Evolutionary conservation across 148 eudicot genomes (phyloP).

Genomic region (Bassia scoparia): DNA sequence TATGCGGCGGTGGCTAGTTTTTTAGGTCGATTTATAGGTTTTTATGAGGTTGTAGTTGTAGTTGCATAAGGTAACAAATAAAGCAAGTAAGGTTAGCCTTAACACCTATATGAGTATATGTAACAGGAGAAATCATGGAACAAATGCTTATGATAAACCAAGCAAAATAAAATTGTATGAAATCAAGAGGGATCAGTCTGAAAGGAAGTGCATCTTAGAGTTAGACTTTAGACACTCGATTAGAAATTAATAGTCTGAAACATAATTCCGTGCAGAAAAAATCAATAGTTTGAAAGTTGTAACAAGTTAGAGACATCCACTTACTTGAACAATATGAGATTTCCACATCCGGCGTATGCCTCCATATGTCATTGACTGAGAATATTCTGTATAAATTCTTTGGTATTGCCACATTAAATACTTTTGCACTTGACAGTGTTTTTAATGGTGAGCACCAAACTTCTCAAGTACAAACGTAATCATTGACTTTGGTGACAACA

Average conservation of each 20-base stretch:
- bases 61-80: no score
- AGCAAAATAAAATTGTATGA: no score
- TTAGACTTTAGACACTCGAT: no score
- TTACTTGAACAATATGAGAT: conserved; percentile 63
- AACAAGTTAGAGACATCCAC: conserved; percentile 22
- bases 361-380: conserved; percentile 45
- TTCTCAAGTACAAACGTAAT: conserved; percentile 31
- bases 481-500: conserved; percentile 28
- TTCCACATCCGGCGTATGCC: conserved; percentile 40
- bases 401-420: conserved; percentile 29
- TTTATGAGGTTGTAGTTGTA: no score
- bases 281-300: neutral
- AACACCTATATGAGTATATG: no score
- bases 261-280: neutral
- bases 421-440: conserved; percentile 24
- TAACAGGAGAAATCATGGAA: no score
- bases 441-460: conserved; percentile 23
- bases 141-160: no score
- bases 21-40: no score
- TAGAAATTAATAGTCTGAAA: neutral
- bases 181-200: neutral
- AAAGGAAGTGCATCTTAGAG: neutral
- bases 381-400: conserved; percentile 35
- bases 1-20: no score
- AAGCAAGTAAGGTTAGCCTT: no score